Conservation (phyloP, 2,329 filamentous ascomycete genomes). For the Septoria linicola region DNA sequence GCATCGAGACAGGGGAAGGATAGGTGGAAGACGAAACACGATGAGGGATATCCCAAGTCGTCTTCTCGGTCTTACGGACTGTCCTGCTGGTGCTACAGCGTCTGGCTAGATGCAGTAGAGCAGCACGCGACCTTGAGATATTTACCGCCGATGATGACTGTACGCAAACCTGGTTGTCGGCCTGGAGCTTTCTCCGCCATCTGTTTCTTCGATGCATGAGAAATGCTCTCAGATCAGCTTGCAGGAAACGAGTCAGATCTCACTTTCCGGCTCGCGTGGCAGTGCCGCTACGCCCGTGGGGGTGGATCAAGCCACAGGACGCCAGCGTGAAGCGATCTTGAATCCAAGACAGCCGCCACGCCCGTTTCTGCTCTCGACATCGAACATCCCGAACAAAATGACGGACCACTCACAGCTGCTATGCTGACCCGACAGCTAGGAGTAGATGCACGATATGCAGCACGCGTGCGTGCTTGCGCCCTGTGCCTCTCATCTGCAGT, state of each 20-base stretch:
- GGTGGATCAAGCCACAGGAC: neutral
- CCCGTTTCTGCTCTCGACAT: constrained; percentile 4
- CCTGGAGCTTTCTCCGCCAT: neutral
- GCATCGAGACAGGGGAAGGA: constrained; percentile 12
- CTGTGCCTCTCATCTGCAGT: neutral
- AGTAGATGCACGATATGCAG: constrained; percentile 1
- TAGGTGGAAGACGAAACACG: neutral
- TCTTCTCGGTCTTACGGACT: constrained; percentile 1
- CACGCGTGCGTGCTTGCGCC: constrained; percentile 9
- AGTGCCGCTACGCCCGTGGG: constrained; percentile 3
- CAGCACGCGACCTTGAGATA: constrained; percentile 9
- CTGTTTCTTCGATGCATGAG: too few relatives aligned
- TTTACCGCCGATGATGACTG: neutral
- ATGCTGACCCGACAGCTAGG: constrained; percentile 10
- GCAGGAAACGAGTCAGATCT: constrained; percentile 5
- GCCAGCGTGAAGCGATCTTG: neutral
- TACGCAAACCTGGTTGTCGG: constrained; percentile 8
- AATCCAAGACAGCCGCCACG: too few relatives aligned
- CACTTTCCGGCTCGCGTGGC: constrained; percentile 1
- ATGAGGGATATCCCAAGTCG: neutral
- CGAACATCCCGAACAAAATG: constrained; percentile 5
- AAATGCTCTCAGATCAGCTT: neutral
- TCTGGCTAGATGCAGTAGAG: neutral
- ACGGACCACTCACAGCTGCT: constrained; percentile 13
- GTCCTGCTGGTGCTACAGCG: neutral